Percentiles rank a stretch among this genome's conserved stretches.
phyloP scores from a whole-genome alignment of 495 filamentous ascomycete genomes.

The Xylaria bambusicola region DNA sequence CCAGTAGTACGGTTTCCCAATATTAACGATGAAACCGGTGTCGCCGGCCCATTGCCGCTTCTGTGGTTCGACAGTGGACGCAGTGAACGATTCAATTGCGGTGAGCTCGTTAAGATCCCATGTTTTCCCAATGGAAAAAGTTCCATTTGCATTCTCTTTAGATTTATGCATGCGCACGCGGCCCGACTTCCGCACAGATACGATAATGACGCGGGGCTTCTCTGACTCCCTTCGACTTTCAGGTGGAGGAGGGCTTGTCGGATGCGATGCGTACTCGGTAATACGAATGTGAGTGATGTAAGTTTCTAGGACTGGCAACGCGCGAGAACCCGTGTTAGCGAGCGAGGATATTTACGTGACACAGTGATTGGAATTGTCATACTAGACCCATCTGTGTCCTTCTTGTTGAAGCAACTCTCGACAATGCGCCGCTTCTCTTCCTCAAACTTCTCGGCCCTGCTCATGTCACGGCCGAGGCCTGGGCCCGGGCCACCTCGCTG shows the following conservation, averaged over 20 bases:
- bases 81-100: conserved; percentile 74
- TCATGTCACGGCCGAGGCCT: conserved; percentile 48
- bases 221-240: conserved; percentile 68
- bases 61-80: conserved; percentile 62
- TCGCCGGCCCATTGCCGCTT: conserved; percentile 75
- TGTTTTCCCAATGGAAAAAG: conserved; percentile 97
- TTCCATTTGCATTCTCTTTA: conserved; percentile 87
- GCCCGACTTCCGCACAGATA: conserved; percentile 88
- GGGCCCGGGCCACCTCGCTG: conserved; percentile 28
- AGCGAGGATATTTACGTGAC: neutral
- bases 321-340: neutral
- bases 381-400: conserved; percentile 80
- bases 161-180: conserved; percentile 95
- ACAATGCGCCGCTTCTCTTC: conserved; percentile 94
- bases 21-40: conserved; percentile 82
- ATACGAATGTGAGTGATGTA: conserved; percentile 97
- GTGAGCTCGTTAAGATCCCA: conserved; percentile 91
- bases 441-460: conserved; percentile 86
- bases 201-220: conserved; percentile 86
- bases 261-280: conserved; percentile 78
- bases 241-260: conserved; percentile 83
- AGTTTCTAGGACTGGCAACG: conserved; percentile 72
- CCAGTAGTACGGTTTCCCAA: conserved; percentile 97
- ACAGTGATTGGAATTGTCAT: conserved; percentile 39
- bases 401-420: conserved; percentile 86